Conservation (phyloP, 495 filamentous ascomycete genomes). For the Parathielavia appendiculata region DNA sequence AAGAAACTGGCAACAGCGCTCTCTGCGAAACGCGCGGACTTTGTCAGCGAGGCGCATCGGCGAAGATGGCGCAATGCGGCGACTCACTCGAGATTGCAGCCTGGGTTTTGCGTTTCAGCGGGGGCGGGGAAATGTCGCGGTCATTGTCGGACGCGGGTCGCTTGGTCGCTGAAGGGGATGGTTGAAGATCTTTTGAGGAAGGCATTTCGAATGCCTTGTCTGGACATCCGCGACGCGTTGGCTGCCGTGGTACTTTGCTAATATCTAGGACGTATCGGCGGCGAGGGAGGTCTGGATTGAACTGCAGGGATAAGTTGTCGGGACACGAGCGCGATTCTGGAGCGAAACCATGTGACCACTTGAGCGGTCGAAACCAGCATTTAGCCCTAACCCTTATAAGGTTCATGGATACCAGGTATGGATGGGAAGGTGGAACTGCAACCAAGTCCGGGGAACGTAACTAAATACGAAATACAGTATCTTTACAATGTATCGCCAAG, state of each 20-base stretch:
- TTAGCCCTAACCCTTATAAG: too few species aligned
- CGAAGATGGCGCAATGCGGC: not conserved
- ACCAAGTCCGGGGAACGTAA: too few species aligned
- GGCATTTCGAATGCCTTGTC: constrained; percentile 2
- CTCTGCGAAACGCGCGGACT: constrained; percentile 41
- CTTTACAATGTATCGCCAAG: too few species aligned
- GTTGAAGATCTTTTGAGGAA: not conserved
- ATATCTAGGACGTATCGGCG: not conserved
- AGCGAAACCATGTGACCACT: too few species aligned
- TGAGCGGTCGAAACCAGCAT: too few species aligned
- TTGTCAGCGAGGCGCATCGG: too few species aligned
- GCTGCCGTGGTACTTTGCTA: too few species aligned
- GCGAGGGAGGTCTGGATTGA: not conserved
- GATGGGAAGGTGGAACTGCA: too few species aligned
- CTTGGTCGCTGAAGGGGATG: constrained; percentile 12
- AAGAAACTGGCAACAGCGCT: constrained; percentile 76
- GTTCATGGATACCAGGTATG: too few species aligned
- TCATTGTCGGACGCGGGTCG: constrained; percentile 24
- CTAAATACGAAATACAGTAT: too few species aligned
- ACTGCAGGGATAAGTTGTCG: too few species aligned
- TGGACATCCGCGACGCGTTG: not conserved
- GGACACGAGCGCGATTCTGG: too few species aligned
- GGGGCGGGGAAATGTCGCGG: constrained; percentile 54
- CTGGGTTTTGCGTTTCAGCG: constrained; percentile 56
- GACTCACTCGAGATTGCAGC: constrained; percentile 67